A percentile compares a stretch with the other conserved stretches of the same genome.
Evolutionary conservation across 257 asterid species (phyloP).

Genomic region (Solanum appendiculatum): DNA sequence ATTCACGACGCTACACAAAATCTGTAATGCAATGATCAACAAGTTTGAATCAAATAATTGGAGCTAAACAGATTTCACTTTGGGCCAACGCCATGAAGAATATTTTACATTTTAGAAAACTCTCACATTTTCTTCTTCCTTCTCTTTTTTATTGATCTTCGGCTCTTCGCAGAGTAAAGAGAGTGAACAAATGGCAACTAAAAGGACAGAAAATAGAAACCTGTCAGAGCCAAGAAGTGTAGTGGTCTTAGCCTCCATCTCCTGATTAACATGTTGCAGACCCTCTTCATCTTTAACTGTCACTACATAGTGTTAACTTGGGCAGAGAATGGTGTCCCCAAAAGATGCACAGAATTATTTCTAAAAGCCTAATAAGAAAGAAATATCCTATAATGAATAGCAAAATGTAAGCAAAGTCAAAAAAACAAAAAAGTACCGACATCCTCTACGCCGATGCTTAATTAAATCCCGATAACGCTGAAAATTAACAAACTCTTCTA

Average conservation of each 20-base stretch:
- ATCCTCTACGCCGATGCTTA: constrained; percentile 99
- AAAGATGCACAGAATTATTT: neutral
- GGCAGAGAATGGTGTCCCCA: neutral
- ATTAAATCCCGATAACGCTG: constrained; percentile 99
- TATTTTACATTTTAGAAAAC: neutral
- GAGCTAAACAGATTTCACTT: neutral
- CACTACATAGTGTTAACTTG: constrained; percentile 18
- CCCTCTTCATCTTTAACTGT: constrained; percentile 94
- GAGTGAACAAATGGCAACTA: neutral
- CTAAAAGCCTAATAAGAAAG: neutral
- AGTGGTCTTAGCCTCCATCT: constrained; percentile 81
- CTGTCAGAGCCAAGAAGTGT: constrained; percentile 75
- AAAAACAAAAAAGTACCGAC: constrained; percentile 95
- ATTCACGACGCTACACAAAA: neutral
- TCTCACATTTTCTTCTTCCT: neutral
- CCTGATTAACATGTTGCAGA: constrained; percentile 70
- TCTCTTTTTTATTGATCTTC: neutral
- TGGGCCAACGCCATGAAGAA: neutral
- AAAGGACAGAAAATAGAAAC: constrained; percentile 15
- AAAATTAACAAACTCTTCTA: constrained; percentile 99
- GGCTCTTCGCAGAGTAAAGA: neutral
- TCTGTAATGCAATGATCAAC: neutral
- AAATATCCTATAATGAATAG: neutral
- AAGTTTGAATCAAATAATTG: neutral
- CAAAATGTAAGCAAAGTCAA: constrained; percentile 12